Evolutionary conservation across 257 asterid species (phyloP).

Genomic region (Lantana camara): DNA sequence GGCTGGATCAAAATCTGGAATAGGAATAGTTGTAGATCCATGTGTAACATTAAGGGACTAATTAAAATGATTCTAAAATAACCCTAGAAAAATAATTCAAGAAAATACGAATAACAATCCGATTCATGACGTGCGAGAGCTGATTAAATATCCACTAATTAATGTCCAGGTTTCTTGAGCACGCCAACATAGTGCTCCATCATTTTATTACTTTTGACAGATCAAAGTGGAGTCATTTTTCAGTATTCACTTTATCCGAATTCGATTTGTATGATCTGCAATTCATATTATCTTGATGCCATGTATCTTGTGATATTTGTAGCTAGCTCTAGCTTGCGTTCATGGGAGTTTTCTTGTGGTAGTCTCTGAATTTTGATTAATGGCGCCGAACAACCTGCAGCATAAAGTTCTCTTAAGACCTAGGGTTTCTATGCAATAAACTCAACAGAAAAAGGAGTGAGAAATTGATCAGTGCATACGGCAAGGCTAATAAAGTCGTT

Average conservation of each 20-base stretch:
- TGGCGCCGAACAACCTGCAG: too few relatives aligned
- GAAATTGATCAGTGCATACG: too few relatives aligned
- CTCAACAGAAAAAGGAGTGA: too few relatives aligned
- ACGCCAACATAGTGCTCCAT: conserved; percentile 6
- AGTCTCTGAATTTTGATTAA: neutral
- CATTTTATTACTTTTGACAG: neutral
- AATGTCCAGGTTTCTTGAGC: neutral
- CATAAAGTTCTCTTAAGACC: neutral
- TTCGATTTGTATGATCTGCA: neutral
- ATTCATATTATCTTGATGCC: neutral
- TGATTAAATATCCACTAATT: neutral
- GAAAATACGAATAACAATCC: neutral
- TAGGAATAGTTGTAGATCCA: too few relatives aligned
- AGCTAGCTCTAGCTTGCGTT: too few relatives aligned
- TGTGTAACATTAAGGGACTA: too few relatives aligned
- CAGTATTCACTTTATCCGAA: neutral
- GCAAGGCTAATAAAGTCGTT: too few relatives aligned
- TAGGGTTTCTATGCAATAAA: neutral
- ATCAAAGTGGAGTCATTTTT: neutral
- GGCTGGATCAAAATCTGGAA: too few relatives aligned
- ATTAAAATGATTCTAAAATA: too few relatives aligned
- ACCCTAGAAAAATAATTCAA: too few relatives aligned
- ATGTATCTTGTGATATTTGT: too few relatives aligned
- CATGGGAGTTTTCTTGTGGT: neutral
- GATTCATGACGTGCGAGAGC: neutral